These are phyloP conservation scores for Glutinoglossum americanum DNA, from an alignment of 495 filamentous ascomycete genomes.

Conservation along the genomic window DNA sequence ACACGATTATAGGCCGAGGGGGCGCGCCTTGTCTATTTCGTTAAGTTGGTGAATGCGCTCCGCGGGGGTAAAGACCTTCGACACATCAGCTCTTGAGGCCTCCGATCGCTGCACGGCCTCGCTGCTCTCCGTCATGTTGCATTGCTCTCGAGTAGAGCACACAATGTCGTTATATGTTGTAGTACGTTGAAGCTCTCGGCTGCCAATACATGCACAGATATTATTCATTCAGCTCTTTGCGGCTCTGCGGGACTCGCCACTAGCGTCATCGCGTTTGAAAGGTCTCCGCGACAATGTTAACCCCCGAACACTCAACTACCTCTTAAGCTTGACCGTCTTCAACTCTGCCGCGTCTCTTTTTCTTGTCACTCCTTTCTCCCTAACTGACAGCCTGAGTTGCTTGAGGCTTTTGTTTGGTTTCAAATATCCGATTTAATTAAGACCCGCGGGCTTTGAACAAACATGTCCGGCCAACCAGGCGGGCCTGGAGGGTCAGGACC, in stretches of 20 bases:
- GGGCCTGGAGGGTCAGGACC: conserved; percentile 17
- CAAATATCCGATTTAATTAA: neutral
- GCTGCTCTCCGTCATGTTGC: neutral
- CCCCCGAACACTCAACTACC: neutral
- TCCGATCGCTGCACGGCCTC: neutral
- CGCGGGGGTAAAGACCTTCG: conserved; percentile 29
- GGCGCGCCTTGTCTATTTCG: conserved; percentile 46
- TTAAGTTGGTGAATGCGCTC: conserved; percentile 61
- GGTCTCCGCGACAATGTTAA: neutral
- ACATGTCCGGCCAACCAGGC: conserved; percentile 14
- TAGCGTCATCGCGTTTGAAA: neutral
- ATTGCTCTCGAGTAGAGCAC: neutral
- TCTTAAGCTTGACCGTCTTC: neutral
- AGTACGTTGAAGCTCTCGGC: neutral
- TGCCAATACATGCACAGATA: too few relatives aligned
- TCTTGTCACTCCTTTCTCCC: neutral
- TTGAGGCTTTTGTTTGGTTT: neutral
- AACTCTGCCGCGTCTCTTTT: neutral
- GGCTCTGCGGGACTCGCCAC: neutral
- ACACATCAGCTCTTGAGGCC: neutral
- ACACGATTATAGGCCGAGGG: neutral
- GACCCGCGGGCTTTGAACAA: neutral
- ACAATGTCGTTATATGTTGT: too few relatives aligned
- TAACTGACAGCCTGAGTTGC: neutral
- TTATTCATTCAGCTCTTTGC: too few relatives aligned